Percentiles rank a stretch among this genome's conserved stretches.
Evolutionary conservation across 2,329 filamentous ascomycete species (phyloP).

Genomic region (Scorias spongiosa): DNA sequence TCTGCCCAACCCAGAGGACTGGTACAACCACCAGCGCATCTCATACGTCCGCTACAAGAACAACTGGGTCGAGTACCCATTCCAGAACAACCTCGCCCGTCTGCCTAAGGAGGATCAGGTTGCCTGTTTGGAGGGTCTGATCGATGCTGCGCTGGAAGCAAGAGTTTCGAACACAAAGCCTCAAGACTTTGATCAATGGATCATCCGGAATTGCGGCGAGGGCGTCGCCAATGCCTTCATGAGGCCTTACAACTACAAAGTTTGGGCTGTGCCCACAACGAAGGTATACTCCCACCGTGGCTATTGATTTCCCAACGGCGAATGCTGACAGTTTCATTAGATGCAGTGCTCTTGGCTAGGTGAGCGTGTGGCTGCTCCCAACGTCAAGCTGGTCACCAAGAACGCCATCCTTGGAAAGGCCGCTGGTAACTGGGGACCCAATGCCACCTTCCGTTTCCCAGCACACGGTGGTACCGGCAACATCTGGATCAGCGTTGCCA

Average conservation of each 20-base stretch:
- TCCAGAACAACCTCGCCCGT: slow-evolving; percentile 99
- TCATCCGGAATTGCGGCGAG: slow-evolving; percentile 75
- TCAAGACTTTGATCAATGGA: slow-evolving; percentile 97
- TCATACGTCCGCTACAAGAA: slow-evolving; percentile 97
- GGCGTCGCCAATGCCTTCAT: slow-evolving; percentile 94
- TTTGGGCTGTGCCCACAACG: slow-evolving; percentile 95
- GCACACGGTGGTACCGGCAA: slow-evolving; percentile 89
- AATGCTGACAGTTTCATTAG: slow-evolving; percentile 31
- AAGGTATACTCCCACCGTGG: slow-evolving; percentile 44
- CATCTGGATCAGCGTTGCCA: slow-evolving; percentile 95
- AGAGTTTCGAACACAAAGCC: slow-evolving; percentile 84
- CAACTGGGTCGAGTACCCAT: slow-evolving; percentile 95
- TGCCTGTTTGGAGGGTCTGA: slow-evolving; percentile 83
- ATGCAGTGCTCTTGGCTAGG: slow-evolving; percentile 99
- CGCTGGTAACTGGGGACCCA: slow-evolving; percentile 94
- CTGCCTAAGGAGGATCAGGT: slow-evolving; percentile 95
- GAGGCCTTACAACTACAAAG: slow-evolving; percentile 99
- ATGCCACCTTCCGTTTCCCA: slow-evolving; percentile 96
- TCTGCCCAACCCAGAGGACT: slow-evolving; percentile 82
- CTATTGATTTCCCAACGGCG: neutral
- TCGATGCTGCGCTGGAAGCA: slow-evolving; percentile 78
- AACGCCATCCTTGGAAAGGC: slow-evolving; percentile 95
- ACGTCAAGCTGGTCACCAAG: slow-evolving; percentile 82
- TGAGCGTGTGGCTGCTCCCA: slow-evolving; percentile 92
- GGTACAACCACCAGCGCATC: slow-evolving; percentile 96